phyloP scores from a whole-genome alignment of 2,329 filamentous ascomycete genomes.

The Phyllosticta citrichinensis region DNA sequence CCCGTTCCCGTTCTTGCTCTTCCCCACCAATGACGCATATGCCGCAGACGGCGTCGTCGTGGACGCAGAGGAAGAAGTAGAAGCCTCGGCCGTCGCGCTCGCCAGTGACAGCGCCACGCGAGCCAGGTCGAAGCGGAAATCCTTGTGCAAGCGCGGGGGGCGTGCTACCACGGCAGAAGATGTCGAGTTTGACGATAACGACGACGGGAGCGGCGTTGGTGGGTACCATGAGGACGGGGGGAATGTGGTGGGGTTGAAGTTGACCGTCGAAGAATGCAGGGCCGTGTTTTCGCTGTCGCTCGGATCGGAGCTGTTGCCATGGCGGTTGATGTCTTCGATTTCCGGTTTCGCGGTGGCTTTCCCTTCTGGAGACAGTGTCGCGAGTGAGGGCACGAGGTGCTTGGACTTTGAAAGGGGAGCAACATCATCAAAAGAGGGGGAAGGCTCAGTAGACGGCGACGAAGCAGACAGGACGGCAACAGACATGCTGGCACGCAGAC shows the following conservation, averaged over 20 bases:
- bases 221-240: neutral
- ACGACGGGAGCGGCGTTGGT: neutral
- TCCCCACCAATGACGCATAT: neutral
- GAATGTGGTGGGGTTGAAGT: neutral
- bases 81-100: neutral
- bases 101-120: neutral
- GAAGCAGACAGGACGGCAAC: neutral
- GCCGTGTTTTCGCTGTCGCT: no score
- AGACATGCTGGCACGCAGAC: neutral
- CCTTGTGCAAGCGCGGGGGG: neutral
- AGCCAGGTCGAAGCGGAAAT: neutral
- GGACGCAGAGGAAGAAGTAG: neutral
- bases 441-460: neutral
- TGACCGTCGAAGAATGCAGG: no score
- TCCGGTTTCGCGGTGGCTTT: neutral
- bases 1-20: neutral
- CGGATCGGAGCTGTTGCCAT: neutral
- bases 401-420: neutral
- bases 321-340: neutral
- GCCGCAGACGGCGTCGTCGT: neutral
- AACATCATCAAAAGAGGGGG: neutral
- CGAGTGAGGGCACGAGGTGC: neutral
- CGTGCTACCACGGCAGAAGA: neutral
- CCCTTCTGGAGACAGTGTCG: neutral
- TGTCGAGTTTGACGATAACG: neutral